A percentile compares a stretch with the other conserved stretches of the same genome.
phyloP scores from a whole-genome alignment of 805 yeast genomes.

The Sugiyamaella qingdaonensis region DNA sequence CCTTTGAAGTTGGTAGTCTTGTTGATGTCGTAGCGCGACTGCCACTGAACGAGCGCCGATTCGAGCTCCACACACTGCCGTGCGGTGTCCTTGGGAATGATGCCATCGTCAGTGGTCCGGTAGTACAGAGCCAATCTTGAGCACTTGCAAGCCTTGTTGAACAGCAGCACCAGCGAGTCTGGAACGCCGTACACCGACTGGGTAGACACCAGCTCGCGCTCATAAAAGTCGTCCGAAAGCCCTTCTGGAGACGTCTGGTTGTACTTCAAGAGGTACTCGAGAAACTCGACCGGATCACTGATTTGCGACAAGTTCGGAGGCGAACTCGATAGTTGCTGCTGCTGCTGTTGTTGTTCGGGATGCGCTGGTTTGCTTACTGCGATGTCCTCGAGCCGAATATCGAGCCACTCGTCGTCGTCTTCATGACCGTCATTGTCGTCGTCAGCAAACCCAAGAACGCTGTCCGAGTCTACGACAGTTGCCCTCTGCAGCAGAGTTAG shows the following conservation, averaged over 20 bases:
- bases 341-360: not conserved
- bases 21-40: conserved; percentile 52
- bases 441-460: conserved; percentile 7
- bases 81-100: conserved; percentile 14
- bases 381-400: conserved; percentile 23
- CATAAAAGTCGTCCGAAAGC: conserved; percentile 22
- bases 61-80: conserved; percentile 38
- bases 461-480: conserved; percentile 42
- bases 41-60: conserved; percentile 57
- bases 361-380: conserved; percentile 6
- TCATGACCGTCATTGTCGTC: conserved; percentile 23
- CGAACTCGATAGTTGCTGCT: conserved; percentile 7
- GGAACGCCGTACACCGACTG: conserved; percentile 85
- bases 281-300: conserved; percentile 23
- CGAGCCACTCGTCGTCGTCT: conserved; percentile 24
- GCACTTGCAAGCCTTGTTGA: conserved; percentile 66
- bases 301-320: conserved; percentile 20
- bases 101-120: conserved; percentile 20
- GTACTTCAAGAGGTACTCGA: conserved; percentile 25
- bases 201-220: conserved; percentile 43
- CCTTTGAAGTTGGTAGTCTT: conserved; percentile 23
- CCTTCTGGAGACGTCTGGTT: conserved; percentile 6
- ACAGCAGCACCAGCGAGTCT: conserved; percentile 66
- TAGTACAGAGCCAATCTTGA: conserved; percentile 59
- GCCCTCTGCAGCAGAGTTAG: conserved; percentile 74